Evolutionary conservation across 2,329 filamentous ascomycete species (phyloP).

Genomic region (Capronia epimyces): DNA sequence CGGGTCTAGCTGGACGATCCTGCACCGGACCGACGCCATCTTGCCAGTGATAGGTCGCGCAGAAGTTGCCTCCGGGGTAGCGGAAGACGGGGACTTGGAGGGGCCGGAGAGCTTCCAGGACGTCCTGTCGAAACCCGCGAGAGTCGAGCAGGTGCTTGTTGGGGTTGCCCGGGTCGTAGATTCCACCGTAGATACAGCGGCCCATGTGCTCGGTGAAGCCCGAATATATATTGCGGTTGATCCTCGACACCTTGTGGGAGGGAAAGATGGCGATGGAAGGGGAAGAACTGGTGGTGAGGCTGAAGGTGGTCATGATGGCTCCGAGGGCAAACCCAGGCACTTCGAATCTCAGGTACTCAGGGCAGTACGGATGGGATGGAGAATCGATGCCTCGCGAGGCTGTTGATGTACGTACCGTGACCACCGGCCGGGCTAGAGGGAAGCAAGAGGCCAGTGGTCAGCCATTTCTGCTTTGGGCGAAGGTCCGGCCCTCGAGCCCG

Average conservation of each 20-base stretch:
- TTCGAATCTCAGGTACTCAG: no score
- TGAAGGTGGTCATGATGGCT: constrained; percentile 63
- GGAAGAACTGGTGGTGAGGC: constrained; percentile 61
- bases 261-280: constrained; percentile 62
- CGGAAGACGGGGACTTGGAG: constrained; percentile 63
- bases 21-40: constrained; percentile 73
- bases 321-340: neutral
- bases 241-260: constrained; percentile 61
- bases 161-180: constrained; percentile 70
- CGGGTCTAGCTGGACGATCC: constrained; percentile 61
- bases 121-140: constrained; percentile 72
- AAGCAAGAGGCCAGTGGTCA: neutral
- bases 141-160: constrained; percentile 56
- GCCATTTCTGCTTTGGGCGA: constrained; percentile 6
- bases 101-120: constrained; percentile 66
- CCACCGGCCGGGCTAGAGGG: no score
- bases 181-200: constrained; percentile 79
- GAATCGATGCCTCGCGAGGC: no score
- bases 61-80: constrained; percentile 80
- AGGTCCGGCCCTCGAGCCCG: constrained; percentile 1
- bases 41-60: constrained; percentile 78
- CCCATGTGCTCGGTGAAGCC: constrained; percentile 91
- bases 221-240: constrained; percentile 75
- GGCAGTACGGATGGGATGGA: no score
- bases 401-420: neutral